phyloP scores from a whole-genome alignment of 164 flowering plant species.

The Nymphaea thermarum region DNA sequence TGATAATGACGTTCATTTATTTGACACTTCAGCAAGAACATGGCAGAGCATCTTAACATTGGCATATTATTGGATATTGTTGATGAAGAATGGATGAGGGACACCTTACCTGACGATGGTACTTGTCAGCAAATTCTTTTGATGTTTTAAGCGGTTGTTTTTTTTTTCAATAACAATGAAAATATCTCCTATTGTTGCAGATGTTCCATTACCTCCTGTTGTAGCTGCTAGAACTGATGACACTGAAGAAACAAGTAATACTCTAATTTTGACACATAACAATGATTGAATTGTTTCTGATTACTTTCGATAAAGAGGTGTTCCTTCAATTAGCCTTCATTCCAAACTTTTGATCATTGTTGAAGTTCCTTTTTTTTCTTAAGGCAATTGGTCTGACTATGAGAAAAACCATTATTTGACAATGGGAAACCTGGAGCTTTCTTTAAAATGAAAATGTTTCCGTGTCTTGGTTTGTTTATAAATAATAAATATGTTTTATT shows the following conservation, averaged over 20 bases:
- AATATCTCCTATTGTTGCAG: constrained; percentile 18
- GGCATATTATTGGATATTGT: constrained; percentile 55
- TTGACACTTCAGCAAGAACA: constrained; percentile 5
- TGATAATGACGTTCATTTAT: not conserved
- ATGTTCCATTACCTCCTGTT: constrained; percentile 48
- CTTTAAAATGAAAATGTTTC: not conserved
- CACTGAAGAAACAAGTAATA: constrained; percentile 61
- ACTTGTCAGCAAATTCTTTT: constrained; percentile 2
- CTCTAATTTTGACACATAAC: not conserved
- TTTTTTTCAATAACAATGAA: not conserved
- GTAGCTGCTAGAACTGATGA: constrained; percentile 55
- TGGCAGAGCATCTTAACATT: constrained; percentile 43
- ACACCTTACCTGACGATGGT: constrained; percentile 62
- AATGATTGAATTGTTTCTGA: not conserved
- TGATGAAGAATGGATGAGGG: constrained; percentile 80
- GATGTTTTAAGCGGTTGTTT: not conserved
- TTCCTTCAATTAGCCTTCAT: not conserved
- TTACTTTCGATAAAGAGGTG: not conserved
- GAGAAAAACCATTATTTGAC: not conserved
- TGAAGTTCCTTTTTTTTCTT: not conserved
- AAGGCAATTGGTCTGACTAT: not conserved
- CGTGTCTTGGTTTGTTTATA: not conserved
- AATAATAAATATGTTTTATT: too few relatives aligned
- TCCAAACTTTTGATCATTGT: not conserved
- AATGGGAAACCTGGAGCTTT: not conserved